A percentile compares a stretch with the other conserved stretches of the same genome.
These are phyloP conservation scores for Lathyrus oleraceus DNA, from an alignment of 306 rosid species.

Conservation along the genomic window DNA sequence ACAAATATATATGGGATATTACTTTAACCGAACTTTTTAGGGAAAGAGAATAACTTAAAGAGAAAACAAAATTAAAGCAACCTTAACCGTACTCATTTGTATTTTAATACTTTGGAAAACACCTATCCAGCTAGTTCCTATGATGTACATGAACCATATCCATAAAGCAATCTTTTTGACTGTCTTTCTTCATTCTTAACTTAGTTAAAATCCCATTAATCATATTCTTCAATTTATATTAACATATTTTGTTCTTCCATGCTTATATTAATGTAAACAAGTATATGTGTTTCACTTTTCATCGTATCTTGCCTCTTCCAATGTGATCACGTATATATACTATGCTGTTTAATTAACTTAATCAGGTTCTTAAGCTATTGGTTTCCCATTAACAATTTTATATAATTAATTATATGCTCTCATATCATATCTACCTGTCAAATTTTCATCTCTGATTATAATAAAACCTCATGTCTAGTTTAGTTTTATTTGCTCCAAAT, in stretches of 20 bases:
- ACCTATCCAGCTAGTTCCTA: conserved; percentile 11
- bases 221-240: conserved; percentile 25
- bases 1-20: too few relatives aligned
- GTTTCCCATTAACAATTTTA: not conserved
- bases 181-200: conserved; percentile 34
- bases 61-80: conserved; percentile 24
- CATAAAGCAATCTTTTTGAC: conserved; percentile 43
- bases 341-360: not conserved
- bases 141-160: conserved; percentile 48
- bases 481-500: not conserved
- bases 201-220: conserved; percentile 33
- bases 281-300: not conserved
- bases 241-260: conserved; percentile 16
- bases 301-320: not conserved
- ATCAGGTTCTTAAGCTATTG: conserved; percentile 1
- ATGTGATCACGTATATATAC: not conserved
- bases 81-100: conserved; percentile 29
- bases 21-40: not conserved
- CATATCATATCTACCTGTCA: conserved; percentile 14
- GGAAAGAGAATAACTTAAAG: conserved; percentile 35
- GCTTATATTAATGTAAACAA: not conserved
- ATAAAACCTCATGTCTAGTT: not conserved
- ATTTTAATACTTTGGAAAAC: conserved; percentile 18
- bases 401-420: not conserved
- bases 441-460: conserved; percentile 22